Evolutionary conservation across 148 eudicot genomes (phyloP), one percentile per base, ranked within the genome.

Genomic region (Chenopodium quinoa): DNA sequence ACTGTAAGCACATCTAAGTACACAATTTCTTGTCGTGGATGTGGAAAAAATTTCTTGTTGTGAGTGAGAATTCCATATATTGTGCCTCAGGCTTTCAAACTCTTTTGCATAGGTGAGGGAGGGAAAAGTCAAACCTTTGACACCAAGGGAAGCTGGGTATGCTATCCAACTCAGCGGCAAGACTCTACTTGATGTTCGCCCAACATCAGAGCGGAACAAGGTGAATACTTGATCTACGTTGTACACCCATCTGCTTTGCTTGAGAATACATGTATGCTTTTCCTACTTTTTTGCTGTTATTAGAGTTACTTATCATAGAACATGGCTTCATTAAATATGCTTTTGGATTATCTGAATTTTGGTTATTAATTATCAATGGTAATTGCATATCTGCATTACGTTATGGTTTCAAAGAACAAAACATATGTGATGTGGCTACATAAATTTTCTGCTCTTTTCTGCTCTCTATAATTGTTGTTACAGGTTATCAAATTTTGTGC

Each of bases 131-230:
- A 96, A 96, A 83, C 80, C 89, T 86, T 85, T 96, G 77, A 88
- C 90, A 16, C 95, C 99, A 4, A 89, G 88, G 78, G 99, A 96
- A 90, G 99, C 94, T 85, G 99, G 99, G 62, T 96, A 96, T 83
- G 99, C 98, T 27, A 85, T 96, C 80, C 98, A 91, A 87, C 97
- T 96, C 71, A 86, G 97, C 32, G 83, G 89, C 47, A 96, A 89
- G 88, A 91, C 88, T 80, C 79, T 96, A 52, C 93, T 96, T 62
- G 99, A 96, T 84, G 95, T 96, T 80, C 98, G 98, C 68, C 99
- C 99, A 67, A 85, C 89, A 78, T 85, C 86, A 0, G 99, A 96
- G 84, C 93, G 81, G 78, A 79, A 90, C 80, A 96, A 94, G 99
- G 98, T 92, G 58, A 82, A 65, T 44, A 31, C 17, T 62, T 40